These are phyloP conservation scores for Oryza rufipogon DNA, from an alignment of 176 grass and related monocot genomes.

Conservation along the genomic window DNA sequence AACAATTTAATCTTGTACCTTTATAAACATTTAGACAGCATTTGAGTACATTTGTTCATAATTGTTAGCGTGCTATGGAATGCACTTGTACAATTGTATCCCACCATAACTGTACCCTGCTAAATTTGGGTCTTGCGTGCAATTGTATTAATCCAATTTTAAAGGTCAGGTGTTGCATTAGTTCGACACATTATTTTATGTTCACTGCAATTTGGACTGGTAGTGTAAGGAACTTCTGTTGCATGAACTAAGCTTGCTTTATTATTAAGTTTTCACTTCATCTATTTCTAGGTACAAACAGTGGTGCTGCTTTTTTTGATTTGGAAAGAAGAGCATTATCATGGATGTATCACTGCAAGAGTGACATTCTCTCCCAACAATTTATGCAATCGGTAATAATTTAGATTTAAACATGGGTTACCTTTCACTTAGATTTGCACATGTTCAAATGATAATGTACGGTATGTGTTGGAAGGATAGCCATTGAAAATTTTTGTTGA, in stretches of 20 bases:
- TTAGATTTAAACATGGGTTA: slow-evolving; percentile 14
- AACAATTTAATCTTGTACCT: background rate
- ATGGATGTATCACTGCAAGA: slow-evolving; percentile 54
- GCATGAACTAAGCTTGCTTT: background rate
- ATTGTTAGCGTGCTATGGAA: slow-evolving; percentile 5
- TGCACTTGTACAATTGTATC: background rate
- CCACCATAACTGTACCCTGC: background rate
- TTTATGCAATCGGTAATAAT: slow-evolving; percentile 63
- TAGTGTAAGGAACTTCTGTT: background rate
- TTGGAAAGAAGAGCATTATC: slow-evolving; percentile 58
- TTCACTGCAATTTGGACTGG: background rate
- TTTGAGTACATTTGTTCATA: slow-evolving; percentile 9
- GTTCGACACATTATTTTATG: slow-evolving; percentile 26
- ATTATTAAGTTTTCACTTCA: slow-evolving; percentile 27
- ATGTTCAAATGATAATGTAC: background rate
- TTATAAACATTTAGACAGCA: slow-evolving; percentile 11
- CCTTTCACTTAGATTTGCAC: background rate
- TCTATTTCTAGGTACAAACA: slow-evolving; percentile 55
- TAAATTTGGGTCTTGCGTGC: background rate
- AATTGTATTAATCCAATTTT: slow-evolving; percentile 1
- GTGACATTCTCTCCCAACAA: slow-evolving; percentile 62
- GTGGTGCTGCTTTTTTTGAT: slow-evolving; percentile 53
- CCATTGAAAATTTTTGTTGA: background rate
- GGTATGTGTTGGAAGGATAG: background rate
- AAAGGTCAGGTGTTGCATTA: background rate